Base-by-base conservation (phyloP, 1,139 yeast genomes). In the Geotrichum klebahnii region DNA sequence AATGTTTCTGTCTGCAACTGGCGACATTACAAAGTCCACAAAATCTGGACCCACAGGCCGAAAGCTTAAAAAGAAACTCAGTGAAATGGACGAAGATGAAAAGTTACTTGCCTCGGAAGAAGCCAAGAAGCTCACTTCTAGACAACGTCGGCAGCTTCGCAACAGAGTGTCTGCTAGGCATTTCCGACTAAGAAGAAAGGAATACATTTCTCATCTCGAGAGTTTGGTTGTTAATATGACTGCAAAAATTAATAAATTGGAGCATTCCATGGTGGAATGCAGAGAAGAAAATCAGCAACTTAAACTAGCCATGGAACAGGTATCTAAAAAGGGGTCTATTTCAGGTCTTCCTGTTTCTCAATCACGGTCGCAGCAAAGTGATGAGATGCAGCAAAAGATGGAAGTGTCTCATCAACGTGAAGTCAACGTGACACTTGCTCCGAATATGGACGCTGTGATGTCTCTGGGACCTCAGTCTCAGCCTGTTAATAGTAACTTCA, bases 141-240 rank as follows among this genome's bases (percentile, higher is more conserved):
- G 61, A 40, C 65, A 65, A 50, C 63, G 68, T 8, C 55, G 68
- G 12, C 68, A 65, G 52, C 57, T 65, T 29, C 56, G 68, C 28
- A 65, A 65, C 51, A 55, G 65, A 43, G 67, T 65, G 12, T 62
- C 67, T 5, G 68, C 68, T 2, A 55, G 68, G 14, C 68, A 65
- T 48, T 65, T 65, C 52, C 58, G 68, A 5, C 57, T 64, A 43
- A 57, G 68, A n/a, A 53, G 68, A 40, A 65, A 65, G 54, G 68
- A 62, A 54, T 65, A 64, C 51, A 64, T 65, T 46, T 53, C 62
- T 14, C 66, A 64, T 39, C 56, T 65, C 22, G 68, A 65, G 47
- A 53, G 56, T 33, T 56, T 61, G 23, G 62, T 64, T 10, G 55
- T 57, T 23, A 60, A 57, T 33, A 55, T 59, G 58, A 55, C 62